A percentile compares a stretch with the other conserved stretches of the same genome.
These are phyloP conservation scores for Didymella keratinophila DNA, from an alignment of 2,329 filamentous ascomycete genomes.

Conservation along the genomic window DNA sequence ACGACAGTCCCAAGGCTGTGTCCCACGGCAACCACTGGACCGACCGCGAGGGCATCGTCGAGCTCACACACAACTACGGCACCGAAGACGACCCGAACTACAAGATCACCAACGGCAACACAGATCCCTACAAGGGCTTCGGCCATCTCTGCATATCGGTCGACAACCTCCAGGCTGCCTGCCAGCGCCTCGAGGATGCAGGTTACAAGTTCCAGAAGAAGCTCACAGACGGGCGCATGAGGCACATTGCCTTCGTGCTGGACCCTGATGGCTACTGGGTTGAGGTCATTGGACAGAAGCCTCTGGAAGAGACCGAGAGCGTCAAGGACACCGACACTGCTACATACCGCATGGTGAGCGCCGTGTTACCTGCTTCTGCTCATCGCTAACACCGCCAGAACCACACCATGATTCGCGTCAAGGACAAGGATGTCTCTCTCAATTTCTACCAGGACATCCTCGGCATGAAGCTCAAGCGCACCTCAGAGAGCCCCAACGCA, in stretches of 20 bases:
- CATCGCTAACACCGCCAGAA: slow-evolving; percentile 61
- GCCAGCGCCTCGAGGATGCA: slow-evolving; percentile 85
- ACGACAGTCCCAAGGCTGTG: slow-evolving; percentile 77
- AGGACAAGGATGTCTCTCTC: slow-evolving; percentile 61
- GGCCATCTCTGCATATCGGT: slow-evolving; percentile 82
- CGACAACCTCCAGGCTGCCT: slow-evolving; percentile 81
- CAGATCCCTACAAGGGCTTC: slow-evolving; percentile 84
- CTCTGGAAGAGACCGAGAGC: slow-evolving; percentile 73
- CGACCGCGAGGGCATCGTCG: slow-evolving; percentile 88
- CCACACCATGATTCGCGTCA: slow-evolving; percentile 95
- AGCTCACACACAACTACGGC: slow-evolving; percentile 85
- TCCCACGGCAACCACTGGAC: slow-evolving; percentile 77
- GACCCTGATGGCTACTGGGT: slow-evolving; percentile 81
- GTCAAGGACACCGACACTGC: slow-evolving; percentile 74
- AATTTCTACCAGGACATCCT: slow-evolving; percentile 74
- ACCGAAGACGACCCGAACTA: slow-evolving; percentile 85
- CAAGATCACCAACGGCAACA: slow-evolving; percentile 86
- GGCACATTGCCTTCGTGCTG: slow-evolving; percentile 84
- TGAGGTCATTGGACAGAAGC: slow-evolving; percentile 78
- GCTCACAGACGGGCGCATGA: slow-evolving; percentile 76
- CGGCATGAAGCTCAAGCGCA: slow-evolving; percentile 85
- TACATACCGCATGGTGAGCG: slow-evolving; percentile 72
- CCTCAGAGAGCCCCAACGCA: slow-evolving; percentile 71
- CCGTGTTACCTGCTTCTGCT: not conserved
- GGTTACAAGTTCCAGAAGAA: slow-evolving; percentile 97